Percentiles rank a stretch among this genome's conserved stretches.
These are phyloP conservation scores for Prunus mongolica DNA, from an alignment of 306 rosid species.

Conservation along the genomic window DNA sequence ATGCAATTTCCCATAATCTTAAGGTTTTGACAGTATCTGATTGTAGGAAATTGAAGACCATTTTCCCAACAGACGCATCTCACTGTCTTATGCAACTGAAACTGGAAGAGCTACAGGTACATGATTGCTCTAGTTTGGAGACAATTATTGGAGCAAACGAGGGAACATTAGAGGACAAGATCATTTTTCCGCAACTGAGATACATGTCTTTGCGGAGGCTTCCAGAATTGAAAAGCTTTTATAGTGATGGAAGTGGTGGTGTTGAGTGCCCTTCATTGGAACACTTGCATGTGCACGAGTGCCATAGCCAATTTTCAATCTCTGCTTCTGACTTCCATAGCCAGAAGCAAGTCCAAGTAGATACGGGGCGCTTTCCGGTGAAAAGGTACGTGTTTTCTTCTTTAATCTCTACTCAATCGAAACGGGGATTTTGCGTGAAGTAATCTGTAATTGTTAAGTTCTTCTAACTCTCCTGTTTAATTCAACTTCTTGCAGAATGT, in stretches of 20 bases:
- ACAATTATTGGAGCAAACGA: background rate
- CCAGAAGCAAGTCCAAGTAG: too few relatives aligned
- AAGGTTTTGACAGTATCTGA: background rate
- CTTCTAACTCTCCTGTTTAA: too few relatives aligned
- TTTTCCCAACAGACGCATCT: background rate
- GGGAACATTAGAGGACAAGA: background rate
- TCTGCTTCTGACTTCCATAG: too few relatives aligned
- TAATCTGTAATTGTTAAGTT: too few relatives aligned
- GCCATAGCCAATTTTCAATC: too few relatives aligned
- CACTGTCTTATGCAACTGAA: background rate
- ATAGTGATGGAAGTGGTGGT: background rate
- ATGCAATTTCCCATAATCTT: background rate
- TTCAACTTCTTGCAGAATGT: too few relatives aligned
- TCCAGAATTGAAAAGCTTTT: background rate
- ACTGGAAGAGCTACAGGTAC: background rate
- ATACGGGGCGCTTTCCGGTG: accelerated
- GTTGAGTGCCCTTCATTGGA: too few relatives aligned
- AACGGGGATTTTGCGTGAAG: too few relatives aligned
- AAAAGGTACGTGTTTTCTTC: too few relatives aligned
- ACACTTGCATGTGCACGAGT: too few relatives aligned
- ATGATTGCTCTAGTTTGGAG: background rate
- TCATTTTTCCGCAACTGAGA: background rate
- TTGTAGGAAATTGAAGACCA: background rate
- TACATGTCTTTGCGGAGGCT: background rate
- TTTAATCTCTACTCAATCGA: too few relatives aligned